A percentile compares a stretch with the other conserved stretches of the same genome.
Conservation (phyloP, 441 rosid genomes). For the Populus tomentosa region DNA sequence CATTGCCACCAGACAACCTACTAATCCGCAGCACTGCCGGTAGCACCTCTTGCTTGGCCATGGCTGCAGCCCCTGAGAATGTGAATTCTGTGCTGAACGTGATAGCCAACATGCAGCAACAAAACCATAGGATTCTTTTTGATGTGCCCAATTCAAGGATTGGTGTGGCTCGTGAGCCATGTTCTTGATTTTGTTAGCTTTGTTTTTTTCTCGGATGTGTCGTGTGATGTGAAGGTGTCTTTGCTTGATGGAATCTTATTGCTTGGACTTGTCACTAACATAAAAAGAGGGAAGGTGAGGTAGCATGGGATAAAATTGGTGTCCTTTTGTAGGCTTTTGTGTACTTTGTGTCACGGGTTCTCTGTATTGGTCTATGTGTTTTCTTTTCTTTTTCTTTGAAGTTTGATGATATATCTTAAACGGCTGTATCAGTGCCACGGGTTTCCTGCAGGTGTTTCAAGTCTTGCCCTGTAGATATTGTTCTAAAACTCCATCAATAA, state of each 20-base stretch:
- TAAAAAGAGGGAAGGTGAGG: not conserved
- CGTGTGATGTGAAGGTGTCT: not conserved
- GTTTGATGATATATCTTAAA: not conserved
- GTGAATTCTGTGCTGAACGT: slow-evolving; percentile 82
- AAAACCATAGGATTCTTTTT: slow-evolving; percentile 77
- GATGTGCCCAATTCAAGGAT: slow-evolving; percentile 83
- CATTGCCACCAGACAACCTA: slow-evolving; percentile 70
- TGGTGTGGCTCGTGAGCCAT: slow-evolving; percentile 81
- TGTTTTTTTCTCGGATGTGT: not conserved
- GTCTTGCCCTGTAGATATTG: not conserved
- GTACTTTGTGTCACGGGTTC: not conserved
- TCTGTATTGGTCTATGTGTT: not conserved
- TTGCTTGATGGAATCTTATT: not conserved
- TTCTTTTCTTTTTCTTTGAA: not conserved
- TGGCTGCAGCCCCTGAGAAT: slow-evolving; percentile 77
- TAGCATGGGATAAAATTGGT: not conserved
- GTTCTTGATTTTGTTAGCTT: slow-evolving; percentile 29
- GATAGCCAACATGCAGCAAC: slow-evolving; percentile 94
- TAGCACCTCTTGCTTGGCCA: slow-evolving; percentile 69
- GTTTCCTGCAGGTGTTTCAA: not conserved
- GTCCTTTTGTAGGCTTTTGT: not conserved
- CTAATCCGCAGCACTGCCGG: slow-evolving; percentile 82
- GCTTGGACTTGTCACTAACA: not conserved
- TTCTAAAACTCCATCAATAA: not conserved
- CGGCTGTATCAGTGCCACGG: not conserved